Conservation (phyloP, 305 asterid genomes). For the Caryopteris hybrid region DNA sequence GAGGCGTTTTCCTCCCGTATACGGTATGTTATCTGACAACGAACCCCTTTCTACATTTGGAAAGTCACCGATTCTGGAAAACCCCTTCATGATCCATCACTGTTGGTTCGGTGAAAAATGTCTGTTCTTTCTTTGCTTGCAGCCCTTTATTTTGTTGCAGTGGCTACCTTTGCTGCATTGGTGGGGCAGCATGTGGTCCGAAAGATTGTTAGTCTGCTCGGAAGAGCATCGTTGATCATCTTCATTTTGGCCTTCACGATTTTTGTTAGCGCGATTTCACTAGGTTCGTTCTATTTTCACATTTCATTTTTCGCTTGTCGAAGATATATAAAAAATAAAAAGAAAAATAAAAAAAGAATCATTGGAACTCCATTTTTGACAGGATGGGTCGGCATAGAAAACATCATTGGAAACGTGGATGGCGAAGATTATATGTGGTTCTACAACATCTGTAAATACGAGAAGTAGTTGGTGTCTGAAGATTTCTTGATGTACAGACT, state of each 20-base stretch:
- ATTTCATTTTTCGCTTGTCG: not conserved
- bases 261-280: slow-evolving; percentile 50
- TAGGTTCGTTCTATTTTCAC: slow-evolving; percentile 37
- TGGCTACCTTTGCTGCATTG: slow-evolving; percentile 64
- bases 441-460: slow-evolving; percentile 46
- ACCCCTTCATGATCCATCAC: not conserved
- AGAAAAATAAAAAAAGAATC: not conserved
- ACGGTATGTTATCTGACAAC: slow-evolving; percentile 33
- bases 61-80: not conserved
- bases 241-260: slow-evolving; percentile 64
- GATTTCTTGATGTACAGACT: slow-evolving; percentile 13
- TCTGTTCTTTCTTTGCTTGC: slow-evolving; percentile 23
- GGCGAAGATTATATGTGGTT: slow-evolving; percentile 45
- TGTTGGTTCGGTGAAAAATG: no score
- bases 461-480: slow-evolving; percentile 9
- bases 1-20: slow-evolving; percentile 59
- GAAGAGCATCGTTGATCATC: slow-evolving; percentile 68
- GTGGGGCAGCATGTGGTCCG: slow-evolving; percentile 64
- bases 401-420: slow-evolving; percentile 36
- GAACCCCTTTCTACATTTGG: not conserved
- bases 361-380: slow-evolving; percentile 6
- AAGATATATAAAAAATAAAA: no score
- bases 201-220: slow-evolving; percentile 46
- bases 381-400: slow-evolving; percentile 63
- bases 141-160: slow-evolving; percentile 59